phyloP scores from a whole-genome alignment of 331 rosid species.

The Quercus tomentella region DNA sequence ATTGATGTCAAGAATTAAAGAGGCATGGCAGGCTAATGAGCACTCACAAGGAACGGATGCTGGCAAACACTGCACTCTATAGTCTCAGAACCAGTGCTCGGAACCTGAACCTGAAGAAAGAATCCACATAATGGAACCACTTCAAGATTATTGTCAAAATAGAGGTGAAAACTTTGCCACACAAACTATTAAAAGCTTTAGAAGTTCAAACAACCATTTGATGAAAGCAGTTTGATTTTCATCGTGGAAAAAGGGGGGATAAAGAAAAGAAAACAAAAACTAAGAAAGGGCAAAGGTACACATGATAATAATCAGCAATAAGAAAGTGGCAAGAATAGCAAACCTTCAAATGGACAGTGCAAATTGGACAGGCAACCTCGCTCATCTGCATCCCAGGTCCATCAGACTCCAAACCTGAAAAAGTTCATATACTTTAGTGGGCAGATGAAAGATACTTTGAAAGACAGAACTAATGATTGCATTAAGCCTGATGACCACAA shows the following conservation, averaged over 20 bases:
- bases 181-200: too few relatives aligned
- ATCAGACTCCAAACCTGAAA: constrained; percentile 64
- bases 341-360: constrained; percentile 94
- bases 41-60: constrained; percentile 89
- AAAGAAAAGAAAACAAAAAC: neutral
- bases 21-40: constrained; percentile 30
- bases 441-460: too few relatives aligned
- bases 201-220: neutral
- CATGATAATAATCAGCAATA: neutral
- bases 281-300: too few relatives aligned
- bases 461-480: too few relatives aligned
- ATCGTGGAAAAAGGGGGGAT: neutral
- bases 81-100: constrained; percentile 92
- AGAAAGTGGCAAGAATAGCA: too few relatives aligned
- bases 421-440: neutral
- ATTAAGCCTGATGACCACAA: too few relatives aligned
- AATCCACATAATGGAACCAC: neutral
- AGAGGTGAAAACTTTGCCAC: too few relatives aligned
- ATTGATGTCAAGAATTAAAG: too few relatives aligned
- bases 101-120: constrained; percentile 78
- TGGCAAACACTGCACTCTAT: constrained; percentile 97
- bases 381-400: constrained; percentile 75
- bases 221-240: too few relatives aligned
- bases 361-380: constrained; percentile 95
- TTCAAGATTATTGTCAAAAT: neutral